Percentiles rank a stretch among this genome's conserved stretches.
These are phyloP conservation scores for Platanus orientalis DNA, from an alignment of 164 flowering plant genomes.

Conservation along the genomic window DNA sequence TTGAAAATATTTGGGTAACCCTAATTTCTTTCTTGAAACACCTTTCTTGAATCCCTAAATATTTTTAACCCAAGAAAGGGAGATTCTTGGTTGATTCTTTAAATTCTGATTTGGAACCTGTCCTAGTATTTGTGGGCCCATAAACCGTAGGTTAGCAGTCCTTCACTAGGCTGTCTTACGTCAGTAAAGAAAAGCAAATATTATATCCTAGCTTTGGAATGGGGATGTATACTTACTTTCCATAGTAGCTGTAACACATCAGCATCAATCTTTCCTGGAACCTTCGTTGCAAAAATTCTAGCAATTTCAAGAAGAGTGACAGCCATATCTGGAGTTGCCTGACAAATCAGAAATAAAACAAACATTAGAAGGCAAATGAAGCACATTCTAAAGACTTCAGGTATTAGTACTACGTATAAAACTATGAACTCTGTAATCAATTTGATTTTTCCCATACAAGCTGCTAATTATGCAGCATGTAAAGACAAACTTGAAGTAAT, in stretches of 20 bases:
- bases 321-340: slow-evolving; percentile 99
- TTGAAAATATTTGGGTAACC: too few relatives aligned
- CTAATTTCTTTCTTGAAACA: too few relatives aligned
- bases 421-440: too few relatives aligned
- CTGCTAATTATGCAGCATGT: neutral
- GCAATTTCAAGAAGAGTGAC: slow-evolving; percentile 98
- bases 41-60: too few relatives aligned
- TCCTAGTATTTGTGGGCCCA: too few relatives aligned
- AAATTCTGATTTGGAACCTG: too few relatives aligned
- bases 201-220: neutral
- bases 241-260: slow-evolving; percentile 94
- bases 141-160: too few relatives aligned
- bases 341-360: slow-evolving; percentile 18
- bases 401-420: neutral
- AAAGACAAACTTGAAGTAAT: neutral
- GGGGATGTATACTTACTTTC: slow-evolving; percentile 58
- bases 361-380: neutral
- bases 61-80: too few relatives aligned
- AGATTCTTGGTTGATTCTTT: too few relatives aligned
- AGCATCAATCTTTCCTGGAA: slow-evolving; percentile 98
- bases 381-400: neutral
- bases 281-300: slow-evolving; percentile 94
- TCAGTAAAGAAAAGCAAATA: neutral
- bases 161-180: too few relatives aligned
- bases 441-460: neutral